Evolutionary conservation across 345 rosid species (phyloP), one percentile per base, ranked within the genome.

Genomic region (Eucalyptus sp.): DNA sequence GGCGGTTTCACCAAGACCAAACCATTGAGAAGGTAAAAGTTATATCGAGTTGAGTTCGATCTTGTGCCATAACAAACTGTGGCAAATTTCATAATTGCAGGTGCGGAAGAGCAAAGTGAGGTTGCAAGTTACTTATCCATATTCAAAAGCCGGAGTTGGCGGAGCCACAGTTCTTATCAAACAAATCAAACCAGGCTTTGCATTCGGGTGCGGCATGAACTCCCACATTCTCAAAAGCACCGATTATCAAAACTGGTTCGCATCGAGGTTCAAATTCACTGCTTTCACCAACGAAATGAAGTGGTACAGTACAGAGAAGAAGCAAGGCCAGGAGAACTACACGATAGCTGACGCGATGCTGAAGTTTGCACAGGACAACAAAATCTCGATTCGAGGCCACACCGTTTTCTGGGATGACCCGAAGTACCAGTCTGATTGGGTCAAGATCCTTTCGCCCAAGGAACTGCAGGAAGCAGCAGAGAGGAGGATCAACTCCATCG

Each of bases 251-350:
- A 44, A 92, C 13, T 97, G 99, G 99, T 96, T 97, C 17, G 88
- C 95, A 27, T 94, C 98, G 8, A 93, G 97, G 91, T 97, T 96
- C 92, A 92, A 87, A 87, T 89, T 90, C 86, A 90, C 99, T 12
- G 94, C 96, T 56, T 96, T 97, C 96, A 95, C 97, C 87, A 97
- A 96, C 37, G 97, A 93, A 90, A 97, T 97, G 98, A 97, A 96
- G 85, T 97, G 99, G 99, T 97, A 96, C 87, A 90, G 94, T 92
- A 97, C 95, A 1, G 98, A 96, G 93, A 90, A 56, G 90, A 90
- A 13, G 56, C 96, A 86, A 50, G 97, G 99, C 14, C 79, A 52
- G 22, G 98, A 94, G 90, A 93, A 97, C 94, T 97, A 96, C 87
- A 94, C 96, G 0, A 33, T 90, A 25, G 90, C 98, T 2, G 99